Evolutionary conservation across 176 grass and related monocot genomes (phyloP).

Genomic region (Avena insularis): DNA sequence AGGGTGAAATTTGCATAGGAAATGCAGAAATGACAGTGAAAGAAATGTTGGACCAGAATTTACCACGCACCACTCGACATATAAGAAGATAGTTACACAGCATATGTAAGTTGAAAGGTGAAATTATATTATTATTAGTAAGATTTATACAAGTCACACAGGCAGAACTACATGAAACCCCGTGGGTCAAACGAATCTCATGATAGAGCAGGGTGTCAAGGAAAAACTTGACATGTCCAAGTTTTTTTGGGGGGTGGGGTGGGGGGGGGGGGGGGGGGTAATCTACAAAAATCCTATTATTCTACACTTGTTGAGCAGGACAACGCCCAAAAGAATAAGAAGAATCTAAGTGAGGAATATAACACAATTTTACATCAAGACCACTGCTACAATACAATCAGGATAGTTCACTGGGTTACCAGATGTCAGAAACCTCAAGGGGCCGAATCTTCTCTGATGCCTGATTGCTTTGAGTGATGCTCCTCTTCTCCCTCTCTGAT

Average conservation of each 20-base stretch:
- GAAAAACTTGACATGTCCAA: constrained; percentile 36
- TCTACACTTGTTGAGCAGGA: constrained; percentile 56
- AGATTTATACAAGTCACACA: constrained; percentile 53
- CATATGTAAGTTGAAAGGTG: not conserved
- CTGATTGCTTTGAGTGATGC: constrained; percentile 48
- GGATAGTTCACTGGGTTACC: constrained; percentile 29
- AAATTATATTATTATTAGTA: constrained; percentile 47
- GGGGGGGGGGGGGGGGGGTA: not conserved
- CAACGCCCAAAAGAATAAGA: constrained; percentile 42
- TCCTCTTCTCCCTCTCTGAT: constrained; percentile 75
- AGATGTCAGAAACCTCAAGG: constrained; percentile 42
- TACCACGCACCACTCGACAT: not conserved
- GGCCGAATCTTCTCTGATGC: constrained; percentile 50
- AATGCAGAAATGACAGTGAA: not conserved
- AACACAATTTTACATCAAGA: constrained; percentile 51
- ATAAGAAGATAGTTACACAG: not conserved
- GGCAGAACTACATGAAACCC: constrained; percentile 32
- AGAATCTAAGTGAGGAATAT: constrained; percentile 44
- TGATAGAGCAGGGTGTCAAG: constrained; percentile 47
- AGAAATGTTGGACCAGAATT: not conserved
- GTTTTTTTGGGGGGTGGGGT: not conserved
- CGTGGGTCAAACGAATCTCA: constrained; percentile 39
- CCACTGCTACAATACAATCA: constrained; percentile 35
- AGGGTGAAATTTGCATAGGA: not conserved
- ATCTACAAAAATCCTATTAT: constrained; percentile 66